These are phyloP conservation scores for Coprinopsis cinerea DNA, from an alignment of 768 basidiomycete species.

Conservation along the genomic window DNA sequence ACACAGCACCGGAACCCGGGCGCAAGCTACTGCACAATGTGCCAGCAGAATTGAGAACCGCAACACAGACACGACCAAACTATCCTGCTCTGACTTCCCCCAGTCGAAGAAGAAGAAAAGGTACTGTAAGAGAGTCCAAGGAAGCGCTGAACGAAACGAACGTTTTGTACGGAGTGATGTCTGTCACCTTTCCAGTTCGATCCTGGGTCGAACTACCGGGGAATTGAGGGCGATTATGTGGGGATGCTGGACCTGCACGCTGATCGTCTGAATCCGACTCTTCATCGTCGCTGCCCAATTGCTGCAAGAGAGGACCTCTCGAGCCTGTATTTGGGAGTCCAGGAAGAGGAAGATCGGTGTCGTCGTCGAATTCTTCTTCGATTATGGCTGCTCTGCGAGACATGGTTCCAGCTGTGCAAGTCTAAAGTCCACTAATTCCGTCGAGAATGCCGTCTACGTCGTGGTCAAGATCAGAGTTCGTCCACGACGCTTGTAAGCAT, in stretches of 20 bases:
- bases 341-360: slow-evolving; percentile 81
- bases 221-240: slow-evolving; percentile 29
- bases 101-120: too few species aligned
- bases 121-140: not conserved
- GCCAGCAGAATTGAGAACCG: too few species aligned
- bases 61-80: too few species aligned
- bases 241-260: slow-evolving; percentile 52
- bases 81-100: too few species aligned
- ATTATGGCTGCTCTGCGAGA: slow-evolving; percentile 58
- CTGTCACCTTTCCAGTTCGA: slow-evolving; percentile 44
- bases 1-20: too few species aligned
- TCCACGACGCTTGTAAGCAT: too few species aligned
- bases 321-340: slow-evolving; percentile 61
- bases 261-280: slow-evolving; percentile 26
- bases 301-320: slow-evolving; percentile 73
- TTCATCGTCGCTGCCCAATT: slow-evolving; percentile 56
- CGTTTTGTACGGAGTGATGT: slow-evolving; percentile 83
- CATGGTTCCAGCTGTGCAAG: slow-evolving; percentile 33
- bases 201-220: slow-evolving; percentile 19
- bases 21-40: too few species aligned
- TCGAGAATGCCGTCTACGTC: too few species aligned
- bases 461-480: too few species aligned
- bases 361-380: slow-evolving; percentile 88
- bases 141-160: slow-evolving; percentile 29
- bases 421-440: too few species aligned